phyloP scores from a whole-genome alignment of 148 eudicot genomes.

The Dianthus caryophyllus region DNA sequence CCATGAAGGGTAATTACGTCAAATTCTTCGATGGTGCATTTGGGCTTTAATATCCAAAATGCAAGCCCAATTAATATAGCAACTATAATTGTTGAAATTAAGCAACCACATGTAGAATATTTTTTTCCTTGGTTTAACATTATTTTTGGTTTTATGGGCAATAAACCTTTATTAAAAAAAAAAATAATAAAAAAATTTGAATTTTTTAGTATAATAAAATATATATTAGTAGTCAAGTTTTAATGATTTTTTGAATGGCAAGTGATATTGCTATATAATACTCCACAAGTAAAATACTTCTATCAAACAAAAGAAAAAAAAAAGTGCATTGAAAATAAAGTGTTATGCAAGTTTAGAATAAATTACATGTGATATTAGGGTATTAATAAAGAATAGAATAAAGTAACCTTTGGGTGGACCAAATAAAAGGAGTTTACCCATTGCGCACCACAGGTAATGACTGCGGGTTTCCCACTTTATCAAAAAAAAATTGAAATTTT shows the following conservation, averaged over 20 bases:
- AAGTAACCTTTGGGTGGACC: neutral
- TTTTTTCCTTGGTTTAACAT: neutral
- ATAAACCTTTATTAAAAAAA: neutral
- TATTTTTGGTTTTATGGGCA: neutral
- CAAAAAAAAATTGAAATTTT: no score
- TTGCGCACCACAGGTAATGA: no score
- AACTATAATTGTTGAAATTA: constrained; percentile 38
- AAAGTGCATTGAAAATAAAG: neutral
- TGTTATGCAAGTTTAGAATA: neutral
- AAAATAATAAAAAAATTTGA: neutral
- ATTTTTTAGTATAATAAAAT: neutral
- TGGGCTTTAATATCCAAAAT: constrained; percentile 44
- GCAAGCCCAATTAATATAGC: constrained; percentile 62
- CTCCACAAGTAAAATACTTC: neutral
- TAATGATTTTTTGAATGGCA: neutral
- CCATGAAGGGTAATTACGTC: constrained; percentile 45
- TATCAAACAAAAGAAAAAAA: neutral
- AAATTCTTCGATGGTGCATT: constrained; percentile 51
- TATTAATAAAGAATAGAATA: neutral
- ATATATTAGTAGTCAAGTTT: neutral
- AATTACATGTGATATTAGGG: neutral
- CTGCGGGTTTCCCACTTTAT: no score
- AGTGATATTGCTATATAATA: neutral
- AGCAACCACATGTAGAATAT: constrained; percentile 36
- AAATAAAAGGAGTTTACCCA: no score